Evolutionary conservation across 2,329 filamentous ascomycete genomes (phyloP), one percentile per base, ranked within the genome.

Genomic region (Dryadomyces sulphureus): DNA sequence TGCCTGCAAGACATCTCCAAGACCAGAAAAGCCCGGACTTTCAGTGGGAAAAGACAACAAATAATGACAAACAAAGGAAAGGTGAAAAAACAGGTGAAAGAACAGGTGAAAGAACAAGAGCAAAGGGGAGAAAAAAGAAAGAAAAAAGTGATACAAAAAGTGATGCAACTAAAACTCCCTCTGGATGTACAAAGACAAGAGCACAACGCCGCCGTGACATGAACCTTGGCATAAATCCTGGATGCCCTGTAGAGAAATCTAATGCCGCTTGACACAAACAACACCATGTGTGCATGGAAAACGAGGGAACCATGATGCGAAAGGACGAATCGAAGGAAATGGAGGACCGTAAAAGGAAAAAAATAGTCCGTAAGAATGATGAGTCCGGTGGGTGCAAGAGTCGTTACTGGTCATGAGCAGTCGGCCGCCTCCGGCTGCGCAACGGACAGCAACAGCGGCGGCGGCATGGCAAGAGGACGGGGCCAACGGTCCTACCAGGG

Each of bases 401-500:
- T 32, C 52, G 47, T 54, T 12, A 49, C 42, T 27, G 45, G 46
- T 50, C 45, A 42, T 48, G 38, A 53, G 34, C 42, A 46, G 17
- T 41, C 30, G 20, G 25, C 17, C 4, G 34, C 4, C 27, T 14
- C 4, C 11, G 27, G 11, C 27, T 32, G 27, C 27, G 16, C 9
- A 4, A 7, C n/a, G 9, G 35, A 43, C 36, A 43, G 19, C 43
- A 35, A 25, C 36, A 7, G 21, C 24, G 11, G 20, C 2, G 16
- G 21, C 14, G 20, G 17, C 17, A 25, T 16, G 38, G 25, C 24
- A 25, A 20, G 17, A 32, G 11, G 20, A 30, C 7, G 38, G 38
- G 38, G 11, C n/a, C 19, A 8, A 22, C 11, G 9, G 19, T 16
- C 27, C 58, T 72, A 79, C 71, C 71, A 79, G 14, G 72, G 73